Conservation (phyloP, 1,284 basidiomycete species). For the Rhodofomes roseus region DNA sequence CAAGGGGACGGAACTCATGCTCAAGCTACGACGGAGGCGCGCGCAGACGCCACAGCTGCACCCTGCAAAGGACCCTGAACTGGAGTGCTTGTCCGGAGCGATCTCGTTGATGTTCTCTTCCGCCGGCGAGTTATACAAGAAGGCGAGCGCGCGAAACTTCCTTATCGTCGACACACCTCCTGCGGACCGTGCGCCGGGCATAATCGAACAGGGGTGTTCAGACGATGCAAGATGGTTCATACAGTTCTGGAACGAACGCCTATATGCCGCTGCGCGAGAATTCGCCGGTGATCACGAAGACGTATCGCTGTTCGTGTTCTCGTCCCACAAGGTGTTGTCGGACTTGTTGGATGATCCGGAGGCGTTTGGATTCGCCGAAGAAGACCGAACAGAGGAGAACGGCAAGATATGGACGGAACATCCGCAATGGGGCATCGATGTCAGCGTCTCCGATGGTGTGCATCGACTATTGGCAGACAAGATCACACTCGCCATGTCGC, state of each 20-base stretch:
- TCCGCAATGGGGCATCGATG: no score
- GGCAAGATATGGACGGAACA: neutral
- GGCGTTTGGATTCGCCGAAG: neutral
- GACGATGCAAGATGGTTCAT: neutral
- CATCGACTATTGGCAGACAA: neutral
- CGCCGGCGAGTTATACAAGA: no score
- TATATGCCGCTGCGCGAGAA: neutral
- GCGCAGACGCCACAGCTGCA: no score
- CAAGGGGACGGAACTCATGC: no score
- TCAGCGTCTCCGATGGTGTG: neutral
- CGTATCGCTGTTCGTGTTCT: neutral
- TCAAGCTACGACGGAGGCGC: no score
- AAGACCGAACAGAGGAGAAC: neutral
- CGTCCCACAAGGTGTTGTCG: neutral
- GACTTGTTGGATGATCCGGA: neutral
- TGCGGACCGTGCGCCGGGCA: neutral
- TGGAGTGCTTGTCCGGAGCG: neutral
- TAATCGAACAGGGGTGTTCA: neutral
- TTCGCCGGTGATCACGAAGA: neutral
- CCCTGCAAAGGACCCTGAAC: neutral
- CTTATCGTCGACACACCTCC: neutral
- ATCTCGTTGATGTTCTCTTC: no score
- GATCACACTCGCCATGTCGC: neutral
- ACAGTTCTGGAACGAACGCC: neutral
- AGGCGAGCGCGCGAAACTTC: neutral